A percentile compares a stretch with the other conserved stretches of the same genome.
Evolutionary conservation across 345 rosid species (phyloP).

Genomic region (Linum tenue): DNA sequence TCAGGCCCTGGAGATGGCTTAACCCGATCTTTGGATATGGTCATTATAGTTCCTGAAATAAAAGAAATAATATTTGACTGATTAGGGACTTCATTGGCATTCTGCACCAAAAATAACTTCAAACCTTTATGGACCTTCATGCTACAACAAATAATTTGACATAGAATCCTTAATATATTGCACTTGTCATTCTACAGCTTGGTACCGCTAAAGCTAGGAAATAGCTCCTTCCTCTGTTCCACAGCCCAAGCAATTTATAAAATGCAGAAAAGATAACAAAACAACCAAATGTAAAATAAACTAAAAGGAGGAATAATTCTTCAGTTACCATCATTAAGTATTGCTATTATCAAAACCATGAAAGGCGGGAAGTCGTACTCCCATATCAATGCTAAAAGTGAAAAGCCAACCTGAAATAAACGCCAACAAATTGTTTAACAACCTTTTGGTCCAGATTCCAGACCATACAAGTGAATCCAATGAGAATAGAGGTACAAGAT

Average conservation of each 20-base stretch:
- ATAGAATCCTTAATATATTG: too few relatives aligned
- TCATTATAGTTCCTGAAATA: conserved; percentile 80
- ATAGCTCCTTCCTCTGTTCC: too few relatives aligned
- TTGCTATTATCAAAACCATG: conserved; percentile 92
- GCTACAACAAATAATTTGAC: too few relatives aligned
- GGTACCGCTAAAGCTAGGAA: too few relatives aligned
- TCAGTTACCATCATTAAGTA: conserved; percentile 83
- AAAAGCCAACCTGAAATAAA: conserved; percentile 73
- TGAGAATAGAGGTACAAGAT: conserved; percentile 4
- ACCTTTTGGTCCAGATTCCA: neutral
- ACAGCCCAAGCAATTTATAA: too few relatives aligned
- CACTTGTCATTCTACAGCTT: too few relatives aligned
- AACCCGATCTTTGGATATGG: conserved; percentile 79
- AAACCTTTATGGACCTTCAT: too few relatives aligned
- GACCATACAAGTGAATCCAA: conserved; percentile 4
- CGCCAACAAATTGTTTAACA: conserved; percentile 9
- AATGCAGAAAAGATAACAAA: too few relatives aligned
- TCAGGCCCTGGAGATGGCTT: conserved; percentile 87
- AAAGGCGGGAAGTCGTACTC: conserved; percentile 96
- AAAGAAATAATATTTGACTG: neutral
- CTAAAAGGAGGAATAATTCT: neutral
- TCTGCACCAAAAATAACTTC: too few relatives aligned
- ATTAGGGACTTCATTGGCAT: too few relatives aligned
- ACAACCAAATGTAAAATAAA: too few relatives aligned
- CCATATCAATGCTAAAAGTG: conserved; percentile 92